Evolutionary conservation across 1,139 yeast genomes (phyloP).

Genomic region (Hanseniaspora sp.): DNA sequence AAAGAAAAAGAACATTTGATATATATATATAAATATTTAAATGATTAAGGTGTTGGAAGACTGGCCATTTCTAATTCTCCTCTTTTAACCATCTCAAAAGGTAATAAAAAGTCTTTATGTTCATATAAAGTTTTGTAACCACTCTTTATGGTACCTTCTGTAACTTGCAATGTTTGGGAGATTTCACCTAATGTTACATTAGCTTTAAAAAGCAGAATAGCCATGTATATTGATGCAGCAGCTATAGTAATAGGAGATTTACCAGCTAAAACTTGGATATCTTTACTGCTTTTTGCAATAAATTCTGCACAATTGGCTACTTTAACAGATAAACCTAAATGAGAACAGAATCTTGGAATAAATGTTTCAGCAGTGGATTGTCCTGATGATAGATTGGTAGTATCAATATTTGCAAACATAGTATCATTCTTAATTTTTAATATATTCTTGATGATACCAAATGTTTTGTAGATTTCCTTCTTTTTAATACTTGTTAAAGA

Average conservation of each 20-base stretch:
- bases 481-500: conserved; percentile 89
- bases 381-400: conserved; percentile 63
- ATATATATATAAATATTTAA: too few species aligned
- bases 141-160: conserved; percentile 94
- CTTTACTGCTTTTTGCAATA: conserved; percentile 80
- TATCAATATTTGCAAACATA: conserved; percentile 32
- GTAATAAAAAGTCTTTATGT: conserved; percentile 37
- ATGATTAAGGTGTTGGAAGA: background rate
- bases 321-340: conserved; percentile 73
- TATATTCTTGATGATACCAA: conserved; percentile 68
- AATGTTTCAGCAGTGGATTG: conserved; percentile 91
- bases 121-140: conserved; percentile 76
- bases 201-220: conserved; percentile 68
- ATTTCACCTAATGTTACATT: conserved; percentile 62
- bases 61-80: conserved; percentile 38
- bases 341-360: conserved; percentile 92
- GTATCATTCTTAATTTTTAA: conserved; percentile 52
- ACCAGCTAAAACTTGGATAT: conserved; percentile 89
- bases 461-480: conserved; percentile 84
- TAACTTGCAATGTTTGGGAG: conserved; percentile 91
- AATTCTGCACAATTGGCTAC: conserved; percentile 89
- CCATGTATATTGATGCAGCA: conserved; percentile 93
- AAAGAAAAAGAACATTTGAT: background rate
- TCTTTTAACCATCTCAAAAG: conserved; percentile 27
- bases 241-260: conserved; percentile 96